Percentiles rank a stretch among this genome's conserved stretches.
Evolutionary conservation across 116 monocot genomes (phyloP).

Genomic region (Papilionanthe hybrid): DNA sequence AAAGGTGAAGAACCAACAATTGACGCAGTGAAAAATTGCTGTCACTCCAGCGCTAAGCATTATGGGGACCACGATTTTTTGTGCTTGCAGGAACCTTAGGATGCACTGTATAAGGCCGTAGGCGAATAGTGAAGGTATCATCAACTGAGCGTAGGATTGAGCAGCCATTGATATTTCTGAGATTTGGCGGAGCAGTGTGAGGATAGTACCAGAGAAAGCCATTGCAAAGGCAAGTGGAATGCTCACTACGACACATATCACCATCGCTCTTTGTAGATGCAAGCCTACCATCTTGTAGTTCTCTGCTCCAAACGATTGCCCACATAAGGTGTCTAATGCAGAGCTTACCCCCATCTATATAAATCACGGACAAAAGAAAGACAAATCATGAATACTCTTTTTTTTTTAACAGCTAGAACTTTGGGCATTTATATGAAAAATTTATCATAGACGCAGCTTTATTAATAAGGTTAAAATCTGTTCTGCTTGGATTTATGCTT

Average conservation of each 20-base stretch:
- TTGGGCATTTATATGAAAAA: not conserved
- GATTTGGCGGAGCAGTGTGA: constrained; percentile 1
- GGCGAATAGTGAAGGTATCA: constrained; percentile 10
- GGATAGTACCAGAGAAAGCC: not conserved
- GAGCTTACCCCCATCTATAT: not conserved
- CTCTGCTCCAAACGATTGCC: constrained; percentile 4
- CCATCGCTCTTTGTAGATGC: constrained; percentile 2
- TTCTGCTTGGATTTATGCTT: too few relatives aligned
- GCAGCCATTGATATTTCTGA: not conserved
- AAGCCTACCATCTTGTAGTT: not conserved
- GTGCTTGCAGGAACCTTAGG: constrained; percentile 1
- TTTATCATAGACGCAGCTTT: too few relatives aligned
- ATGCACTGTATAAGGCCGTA: constrained; percentile 7
- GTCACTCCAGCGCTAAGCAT: constrained; percentile 1
- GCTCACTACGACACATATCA: not conserved
- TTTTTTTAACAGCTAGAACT: not conserved
- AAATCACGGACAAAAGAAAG: not conserved
- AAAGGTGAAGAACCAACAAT: constrained; percentile 3
- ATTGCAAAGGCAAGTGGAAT: not conserved
- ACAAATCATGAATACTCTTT: not conserved
- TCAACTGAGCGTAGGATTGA: not conserved
- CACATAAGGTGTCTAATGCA: constrained; percentile 11
- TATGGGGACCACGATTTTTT: not conserved
- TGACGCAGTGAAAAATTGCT: not conserved
- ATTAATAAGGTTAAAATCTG: too few relatives aligned